These are phyloP conservation scores for Karstenula rhodostoma DNA, from an alignment of 2,329 filamentous ascomycete species.

Conservation along the genomic window DNA sequence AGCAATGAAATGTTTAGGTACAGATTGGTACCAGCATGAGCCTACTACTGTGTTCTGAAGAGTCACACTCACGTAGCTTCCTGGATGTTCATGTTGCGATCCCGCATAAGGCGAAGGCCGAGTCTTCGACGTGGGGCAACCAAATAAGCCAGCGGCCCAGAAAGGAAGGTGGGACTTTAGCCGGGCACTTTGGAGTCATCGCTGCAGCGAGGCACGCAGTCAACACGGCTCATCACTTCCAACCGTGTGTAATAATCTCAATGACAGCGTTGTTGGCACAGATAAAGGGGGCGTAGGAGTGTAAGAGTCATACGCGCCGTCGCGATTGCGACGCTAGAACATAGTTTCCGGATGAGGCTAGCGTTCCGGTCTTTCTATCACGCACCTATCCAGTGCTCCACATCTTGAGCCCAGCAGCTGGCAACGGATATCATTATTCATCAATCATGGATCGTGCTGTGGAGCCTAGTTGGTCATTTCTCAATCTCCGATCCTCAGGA, in stretches of 20 bases:
- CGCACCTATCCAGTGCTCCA: no score
- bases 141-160: background rate
- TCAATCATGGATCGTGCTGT: background rate
- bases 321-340: background rate
- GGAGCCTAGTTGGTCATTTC: background rate
- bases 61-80: background rate
- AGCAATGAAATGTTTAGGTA: background rate
- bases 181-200: constrained; percentile 1
- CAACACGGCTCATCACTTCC: background rate
- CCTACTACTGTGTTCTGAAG: background rate
- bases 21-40: background rate
- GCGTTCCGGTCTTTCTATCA: background rate
- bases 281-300: constrained; percentile 1
- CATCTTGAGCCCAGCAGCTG: background rate
- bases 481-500: constrained; percentile 18
- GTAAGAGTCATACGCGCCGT: constrained; percentile 4
- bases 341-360: background rate
- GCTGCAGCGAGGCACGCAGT: background rate
- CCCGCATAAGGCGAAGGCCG: background rate
- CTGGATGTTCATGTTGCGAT: background rate
- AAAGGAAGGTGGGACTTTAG: constrained; percentile 5
- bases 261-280: background rate
- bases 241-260: no score
- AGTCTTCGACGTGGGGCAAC: background rate
- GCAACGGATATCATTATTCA: background rate